Evolutionary conservation across 495 filamentous ascomycete genomes (phyloP), one percentile per base, ranked within the genome.

Genomic region (Lentithecium fluviatile): DNA sequence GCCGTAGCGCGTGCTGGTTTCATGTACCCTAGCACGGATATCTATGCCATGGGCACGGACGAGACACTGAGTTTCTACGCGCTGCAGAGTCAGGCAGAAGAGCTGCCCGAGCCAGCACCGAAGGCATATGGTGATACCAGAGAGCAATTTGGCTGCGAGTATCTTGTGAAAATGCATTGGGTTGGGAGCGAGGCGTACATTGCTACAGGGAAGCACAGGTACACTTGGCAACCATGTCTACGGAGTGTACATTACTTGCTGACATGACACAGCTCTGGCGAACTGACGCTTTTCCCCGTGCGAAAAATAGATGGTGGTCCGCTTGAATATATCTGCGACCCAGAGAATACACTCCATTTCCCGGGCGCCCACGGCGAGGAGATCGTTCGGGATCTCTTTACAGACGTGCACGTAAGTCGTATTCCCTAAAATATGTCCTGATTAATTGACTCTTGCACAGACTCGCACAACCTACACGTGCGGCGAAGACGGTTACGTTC

Each of bases 1-100:
- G 93, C 91, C 1, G 83, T 98, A 36, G 90, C 95, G 72, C 89
- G 86, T 60, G 86, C 90, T 19, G 89, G 86, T 15, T 97, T 96
- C 71, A 75, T 96, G 5, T 58, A 37, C 26, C 59, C 56, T 0
- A 56, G 46, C 7, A 80, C 77, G 7, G 63, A 72, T 26, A 71
- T 85, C 25, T 84, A 86, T 66, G 75, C 84, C 42, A 84, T 86
- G 50, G 84, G 83, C 7, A 85, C 85, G 0, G 82, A 85, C 46
- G 85, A 87, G 73, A 87, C 84, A 48, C 83, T 96, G 43, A 87
- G 88, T 6, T 79, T 95, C 52, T 90, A 95, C 71, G 80, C 84
- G 29, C 79, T 85, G 29, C 85, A 87, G 21, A 77, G 79, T 37
- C 76, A 75, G 20, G 80, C 85, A 23, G 77, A 77, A 50, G 83